phyloP scores from a whole-genome alignment of 257 asterid genomes.

The Fraxinus pennsylvanica region DNA sequence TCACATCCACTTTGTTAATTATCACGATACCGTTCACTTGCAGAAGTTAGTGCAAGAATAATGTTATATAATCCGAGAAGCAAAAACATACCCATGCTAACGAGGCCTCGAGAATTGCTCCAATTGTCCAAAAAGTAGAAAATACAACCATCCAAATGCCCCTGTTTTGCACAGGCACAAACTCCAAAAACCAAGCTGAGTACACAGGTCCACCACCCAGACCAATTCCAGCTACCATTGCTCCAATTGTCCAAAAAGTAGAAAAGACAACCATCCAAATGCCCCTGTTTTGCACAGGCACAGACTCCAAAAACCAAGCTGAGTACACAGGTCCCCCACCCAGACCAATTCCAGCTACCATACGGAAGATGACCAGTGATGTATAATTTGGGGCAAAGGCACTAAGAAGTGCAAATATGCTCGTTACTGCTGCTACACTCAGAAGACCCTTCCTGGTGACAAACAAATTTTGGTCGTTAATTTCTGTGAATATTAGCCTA shows the following conservation, averaged over 20 bases:
- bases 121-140: conserved; percentile 71
- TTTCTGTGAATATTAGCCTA: background rate
- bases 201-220: conserved; percentile 48
- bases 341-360: conserved; percentile 41
- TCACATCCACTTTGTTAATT: too few species aligned
- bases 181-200: conserved; percentile 82
- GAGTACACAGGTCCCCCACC: conserved; percentile 54
- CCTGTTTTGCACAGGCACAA: conserved; percentile 63
- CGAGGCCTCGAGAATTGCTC: conserved; percentile 75
- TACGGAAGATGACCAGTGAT: conserved; percentile 53
- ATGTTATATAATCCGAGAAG: background rate
- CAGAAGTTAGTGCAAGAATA: too few species aligned
- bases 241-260: conserved; percentile 74
- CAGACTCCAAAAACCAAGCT: conserved; percentile 83
- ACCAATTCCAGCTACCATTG: conserved; percentile 48
- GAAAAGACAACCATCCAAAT: conserved; percentile 73
- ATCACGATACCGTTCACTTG: too few species aligned
- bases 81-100: conserved; percentile 68
- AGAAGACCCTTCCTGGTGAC: conserved; percentile 67
- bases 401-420: conserved; percentile 56
- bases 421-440: conserved; percentile 59
- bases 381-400: conserved; percentile 63
- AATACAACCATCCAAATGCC: conserved; percentile 81
- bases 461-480: conserved; percentile 19
- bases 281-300: conserved; percentile 68